Conservation (phyloP, 495 filamentous ascomycete genomes). For the Tuber umbilicatum region DNA sequence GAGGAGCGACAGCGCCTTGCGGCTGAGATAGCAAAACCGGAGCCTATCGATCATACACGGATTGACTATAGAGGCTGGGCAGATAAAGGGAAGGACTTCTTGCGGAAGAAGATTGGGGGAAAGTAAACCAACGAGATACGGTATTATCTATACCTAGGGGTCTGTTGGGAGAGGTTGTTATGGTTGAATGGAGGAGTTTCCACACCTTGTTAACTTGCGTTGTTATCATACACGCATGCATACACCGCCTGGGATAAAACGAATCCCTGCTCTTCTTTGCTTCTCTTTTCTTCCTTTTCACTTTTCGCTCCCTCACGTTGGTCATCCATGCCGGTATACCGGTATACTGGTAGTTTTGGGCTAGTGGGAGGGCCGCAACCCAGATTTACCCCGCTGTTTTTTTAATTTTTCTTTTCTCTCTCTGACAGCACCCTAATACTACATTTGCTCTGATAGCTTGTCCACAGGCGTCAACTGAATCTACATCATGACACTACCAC, state of each 20-base stretch:
- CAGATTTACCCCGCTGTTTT: background rate
- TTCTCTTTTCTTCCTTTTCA: background rate
- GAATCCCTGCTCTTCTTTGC: background rate
- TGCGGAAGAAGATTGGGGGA: conserved; percentile 48
- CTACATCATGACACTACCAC: background rate
- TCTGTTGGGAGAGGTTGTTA: background rate
- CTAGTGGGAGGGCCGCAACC: background rate
- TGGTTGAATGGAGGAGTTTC: background rate
- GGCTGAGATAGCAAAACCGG: conserved; percentile 19
- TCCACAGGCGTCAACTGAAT: background rate
- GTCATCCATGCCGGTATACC: background rate
- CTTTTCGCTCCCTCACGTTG: background rate
- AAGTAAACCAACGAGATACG: conserved; percentile 15
- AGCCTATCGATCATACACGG: conserved; percentile 21
- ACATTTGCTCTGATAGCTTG: background rate
- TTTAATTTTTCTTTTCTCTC: background rate
- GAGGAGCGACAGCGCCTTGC: conserved; percentile 42
- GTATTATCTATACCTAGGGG: background rate
- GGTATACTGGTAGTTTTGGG: no score
- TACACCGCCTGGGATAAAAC: background rate
- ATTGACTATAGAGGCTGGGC: conserved; percentile 45
- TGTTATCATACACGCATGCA: background rate
- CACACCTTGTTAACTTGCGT: background rate
- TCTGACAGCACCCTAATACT: background rate
- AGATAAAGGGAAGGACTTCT: conserved; percentile 51